A percentile compares a stretch with the other conserved stretches of the same genome.
Conservation (phyloP, 2,329 filamentous ascomycete species). For the Ceratocystis alfenasii region DNA sequence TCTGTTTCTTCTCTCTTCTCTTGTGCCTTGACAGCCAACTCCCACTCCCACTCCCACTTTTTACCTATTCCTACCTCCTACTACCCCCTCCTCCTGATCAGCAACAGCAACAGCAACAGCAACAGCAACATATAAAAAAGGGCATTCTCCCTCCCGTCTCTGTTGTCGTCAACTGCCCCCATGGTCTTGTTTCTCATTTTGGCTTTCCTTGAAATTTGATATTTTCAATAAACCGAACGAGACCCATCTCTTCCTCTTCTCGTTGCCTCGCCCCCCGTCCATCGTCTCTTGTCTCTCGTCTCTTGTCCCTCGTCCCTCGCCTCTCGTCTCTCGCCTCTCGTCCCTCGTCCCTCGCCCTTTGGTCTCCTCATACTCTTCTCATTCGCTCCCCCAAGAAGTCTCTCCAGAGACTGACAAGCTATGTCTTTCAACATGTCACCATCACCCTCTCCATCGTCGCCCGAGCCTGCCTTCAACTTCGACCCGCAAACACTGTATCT, state of each 20-base stretch:
- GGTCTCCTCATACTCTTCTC: too few relatives aligned
- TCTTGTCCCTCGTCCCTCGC: rapidly evolving
- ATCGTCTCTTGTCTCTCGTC: too few relatives aligned
- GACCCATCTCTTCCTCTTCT: too few relatives aligned
- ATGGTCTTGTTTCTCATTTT: neutral
- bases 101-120: too few relatives aligned
- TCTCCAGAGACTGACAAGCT: neutral
- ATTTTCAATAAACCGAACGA: too few relatives aligned
- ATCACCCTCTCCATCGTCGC: conserved; percentile 11
- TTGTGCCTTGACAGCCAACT: neutral
- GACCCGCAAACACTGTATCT: conserved; percentile 14
- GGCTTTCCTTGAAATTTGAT: neutral
- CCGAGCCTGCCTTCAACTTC: conserved; percentile 8
- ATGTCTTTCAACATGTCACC: conserved; percentile 12
- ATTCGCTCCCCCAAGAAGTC: too few relatives aligned
- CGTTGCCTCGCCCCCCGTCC: too few relatives aligned
- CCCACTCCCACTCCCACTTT: neutral
- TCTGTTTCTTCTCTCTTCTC: neutral
- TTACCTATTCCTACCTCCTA: neutral
- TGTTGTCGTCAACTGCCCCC: neutral
- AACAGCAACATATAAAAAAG: neutral
- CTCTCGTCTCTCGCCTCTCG: neutral
- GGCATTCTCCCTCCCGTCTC: neutral
- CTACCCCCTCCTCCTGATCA: neutral
- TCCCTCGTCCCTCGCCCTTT: neutral